Evolutionary conservation across 805 yeast genomes (phyloP), one percentile per base, ranked within the genome.

Genomic region (Clavispora phyllophila): DNA sequence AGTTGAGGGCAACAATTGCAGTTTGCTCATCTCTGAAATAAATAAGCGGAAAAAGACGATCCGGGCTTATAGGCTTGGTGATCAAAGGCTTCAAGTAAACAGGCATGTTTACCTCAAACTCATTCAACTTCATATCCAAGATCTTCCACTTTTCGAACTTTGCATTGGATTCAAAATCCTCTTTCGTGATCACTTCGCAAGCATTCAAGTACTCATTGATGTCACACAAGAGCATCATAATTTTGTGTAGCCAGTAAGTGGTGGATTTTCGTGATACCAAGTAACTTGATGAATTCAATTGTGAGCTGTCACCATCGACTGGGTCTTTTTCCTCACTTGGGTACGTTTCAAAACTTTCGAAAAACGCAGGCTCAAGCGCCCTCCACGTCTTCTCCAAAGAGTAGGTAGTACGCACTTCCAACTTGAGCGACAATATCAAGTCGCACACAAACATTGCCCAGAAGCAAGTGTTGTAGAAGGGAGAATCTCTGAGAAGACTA

Each of bases 361-460:
- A 58, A 42, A 55, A 67, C 14, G 47, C 51, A 0, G 66, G 62
- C 43, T 65, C 71, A 18, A 66, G 45, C 13, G 56, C 54, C 31
- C 44, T 51, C 73, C 73, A 68, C 38, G 58, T 55, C 15, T 47
- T 48, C 6, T 60, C 60, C 6, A 61, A 50, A 1, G 70, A 60
- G 38, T 58, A 65, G 60, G 61, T 62, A 29, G 51, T 55, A 12
- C 72, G 66, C 14, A 48, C 41, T 36, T 51, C 56, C 41, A 57
- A 59, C 41, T 66, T 66, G 28, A 65, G 45, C 2, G 71, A 64
- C 31, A 64, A 47, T 4, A 66, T 58, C 42, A 64, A 56, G 46
- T 68, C 73, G 41, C 69, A 62, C 3, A 58, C 46, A 42, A 59
- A 58, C 45, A 63, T 57, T 2, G 64, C 63, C 71, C 72, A 66